phyloP scores from a whole-genome alignment of 768 basidiomycete species.

The Boletus barrowsii region DNA sequence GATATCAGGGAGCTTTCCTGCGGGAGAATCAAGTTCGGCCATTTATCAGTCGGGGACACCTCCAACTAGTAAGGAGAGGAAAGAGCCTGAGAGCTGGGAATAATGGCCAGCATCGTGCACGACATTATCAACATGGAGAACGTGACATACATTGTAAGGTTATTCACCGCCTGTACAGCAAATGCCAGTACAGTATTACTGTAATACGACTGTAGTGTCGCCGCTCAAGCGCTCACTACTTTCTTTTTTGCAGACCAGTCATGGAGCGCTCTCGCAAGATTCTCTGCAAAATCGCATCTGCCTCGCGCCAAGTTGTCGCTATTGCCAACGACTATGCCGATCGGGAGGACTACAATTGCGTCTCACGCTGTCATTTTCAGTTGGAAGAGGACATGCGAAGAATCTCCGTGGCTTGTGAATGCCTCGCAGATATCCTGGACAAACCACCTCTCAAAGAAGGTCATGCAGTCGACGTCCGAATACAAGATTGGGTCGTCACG shows the following conservation, averaged over 20 bases:
- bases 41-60: constrained; percentile 1
- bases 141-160: no score
- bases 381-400: constrained; percentile 5
- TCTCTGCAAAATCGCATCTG: constrained; percentile 1
- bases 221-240: no score
- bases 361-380: constrained; percentile 1
- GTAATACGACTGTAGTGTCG: no score
- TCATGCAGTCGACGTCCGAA: neutral
- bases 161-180: no score
- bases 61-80: neutral
- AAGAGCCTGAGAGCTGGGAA: neutral
- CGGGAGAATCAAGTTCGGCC: constrained; percentile 31
- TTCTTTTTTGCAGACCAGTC: neutral
- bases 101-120: neutral
- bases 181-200: no score
- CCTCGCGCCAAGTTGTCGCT: neutral
- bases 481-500: constrained; percentile 1
- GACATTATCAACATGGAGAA: no score
- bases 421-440: neutral
- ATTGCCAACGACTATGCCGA: constrained; percentile 1
- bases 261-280: constrained; percentile 9
- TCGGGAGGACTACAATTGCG: neutral
- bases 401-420: constrained; percentile 4
- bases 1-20: constrained; percentile 31
- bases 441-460: neutral